Conservation (phyloP, 768 basidiomycete genomes). For the Suillus tomentosus region DNA sequence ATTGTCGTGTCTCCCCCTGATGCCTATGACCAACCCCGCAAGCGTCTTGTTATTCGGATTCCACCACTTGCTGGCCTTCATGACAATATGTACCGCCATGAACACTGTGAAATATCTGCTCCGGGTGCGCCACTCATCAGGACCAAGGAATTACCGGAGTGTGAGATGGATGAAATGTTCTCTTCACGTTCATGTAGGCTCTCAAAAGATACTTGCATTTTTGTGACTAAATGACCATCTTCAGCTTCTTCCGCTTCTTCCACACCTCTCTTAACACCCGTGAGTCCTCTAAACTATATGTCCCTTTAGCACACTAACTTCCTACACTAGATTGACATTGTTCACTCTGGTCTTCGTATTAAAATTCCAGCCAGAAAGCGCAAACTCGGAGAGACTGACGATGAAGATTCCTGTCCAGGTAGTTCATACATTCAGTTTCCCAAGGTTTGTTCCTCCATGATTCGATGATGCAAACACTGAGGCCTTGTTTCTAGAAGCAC, state of each 20-base stretch:
- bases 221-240: neutral
- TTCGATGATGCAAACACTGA: neutral
- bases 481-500: conserved; percentile 15
- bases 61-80: conserved; percentile 11
- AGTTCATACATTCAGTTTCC: conserved; percentile 12
- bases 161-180: conserved; percentile 20
- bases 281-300: conserved; percentile 12
- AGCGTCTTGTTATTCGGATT: conserved; percentile 11
- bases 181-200: conserved; percentile 21
- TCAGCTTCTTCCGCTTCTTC: conserved; percentile 18
- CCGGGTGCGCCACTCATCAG: conserved; percentile 30
- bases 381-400: conserved; percentile 24
- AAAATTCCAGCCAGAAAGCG: conserved; percentile 28
- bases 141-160: conserved; percentile 28
- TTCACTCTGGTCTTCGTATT: conserved; percentile 27
- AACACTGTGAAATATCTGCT: conserved; percentile 1
- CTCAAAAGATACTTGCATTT: neutral
- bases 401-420: neutral
- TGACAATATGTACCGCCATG: conserved; percentile 6
- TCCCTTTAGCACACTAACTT: neutral
- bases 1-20: conserved; percentile 8
- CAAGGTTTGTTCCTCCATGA: conserved; percentile 20
- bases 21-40: neutral
- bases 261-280: conserved; percentile 19
- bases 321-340: conserved; percentile 13